Evolutionary conservation across 2,329 filamentous ascomycete genomes (phyloP).

Genomic region (Penicillium sp.): DNA sequence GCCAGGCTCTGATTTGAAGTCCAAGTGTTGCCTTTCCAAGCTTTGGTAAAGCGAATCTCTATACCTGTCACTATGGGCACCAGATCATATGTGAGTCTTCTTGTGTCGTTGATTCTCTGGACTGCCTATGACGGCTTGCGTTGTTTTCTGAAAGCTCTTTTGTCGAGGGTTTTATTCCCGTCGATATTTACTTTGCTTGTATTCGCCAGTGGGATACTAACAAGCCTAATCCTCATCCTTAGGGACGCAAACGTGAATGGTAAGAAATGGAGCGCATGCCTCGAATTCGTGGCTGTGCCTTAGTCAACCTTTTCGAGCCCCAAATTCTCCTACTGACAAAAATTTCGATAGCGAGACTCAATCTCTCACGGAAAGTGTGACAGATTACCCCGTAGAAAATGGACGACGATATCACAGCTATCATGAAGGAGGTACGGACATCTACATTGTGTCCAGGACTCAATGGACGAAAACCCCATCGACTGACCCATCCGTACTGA

Average conservation of each 20-base stretch:
- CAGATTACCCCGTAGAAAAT: constrained; percentile 39
- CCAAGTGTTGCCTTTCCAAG: no score
- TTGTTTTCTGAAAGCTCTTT: no score
- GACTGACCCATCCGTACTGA: no score
- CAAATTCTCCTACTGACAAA: constrained; percentile 4
- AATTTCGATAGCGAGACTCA: constrained; percentile 33
- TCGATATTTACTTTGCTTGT: no score
- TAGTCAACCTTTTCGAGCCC: background rate
- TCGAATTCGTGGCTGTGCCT: background rate
- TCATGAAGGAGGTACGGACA: constrained; percentile 37
- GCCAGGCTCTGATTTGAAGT: no score
- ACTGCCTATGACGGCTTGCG: no score
- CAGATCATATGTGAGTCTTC: constrained; percentile 12
- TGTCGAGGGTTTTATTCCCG: no score
- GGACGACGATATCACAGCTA: constrained; percentile 42
- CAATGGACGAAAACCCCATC: no score
- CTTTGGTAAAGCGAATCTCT: background rate
- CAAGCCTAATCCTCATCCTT: constrained; percentile 12
- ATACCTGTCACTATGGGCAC: constrained; percentile 13
- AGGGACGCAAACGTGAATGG: constrained; percentile 24
- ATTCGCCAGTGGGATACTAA: constrained; percentile 9
- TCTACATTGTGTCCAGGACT: no score
- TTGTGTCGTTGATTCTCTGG: background rate
- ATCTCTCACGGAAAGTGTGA: constrained; percentile 40
- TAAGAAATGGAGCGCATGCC: constrained; percentile 20